Evolutionary conservation across 129 eudicot species (phyloP), one percentile per base, ranked within the genome.

Genomic region (Flaveria trinervia): DNA sequence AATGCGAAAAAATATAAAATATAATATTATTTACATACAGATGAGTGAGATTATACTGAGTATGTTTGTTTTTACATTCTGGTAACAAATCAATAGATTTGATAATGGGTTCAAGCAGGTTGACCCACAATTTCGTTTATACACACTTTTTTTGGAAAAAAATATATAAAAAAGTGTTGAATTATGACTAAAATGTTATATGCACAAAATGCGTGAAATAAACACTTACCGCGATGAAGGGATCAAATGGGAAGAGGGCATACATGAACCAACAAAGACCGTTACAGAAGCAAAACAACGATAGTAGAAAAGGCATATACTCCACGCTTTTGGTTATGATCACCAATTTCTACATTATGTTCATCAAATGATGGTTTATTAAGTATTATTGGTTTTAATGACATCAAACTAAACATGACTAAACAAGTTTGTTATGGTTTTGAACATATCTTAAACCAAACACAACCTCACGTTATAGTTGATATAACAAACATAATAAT

Each of bases 241-340:
- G 89, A 70, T 93, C 97, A 18, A 93, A 84, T 0, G 83, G 84
- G 5, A 85, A 83, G 49, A 90, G 72, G 20, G 96, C 97, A 48
- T 93, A 93, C 26, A 74, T 14, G 12, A 84, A 85, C 98, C 98
- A 93, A 9, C 87, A 74, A 23, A 90, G 41, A 6, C 92, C 97
- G 16, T 90, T 93, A 3, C 64, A 77, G 62, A 93, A 90, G 52
- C 87, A 82, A 83, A 84, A 85, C 10, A 93, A 22, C 0, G 97
- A 90, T n/a, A 90, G 84, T 20, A 84, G 88, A 79, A 93, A 86
- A 9, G 98, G 97, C 98, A 93, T 93, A 71, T 77, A 93, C 84
- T 90, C 92, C 22, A 93, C 96, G 36, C 97, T 93, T 80, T 84
- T 93, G 30, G 97, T 93, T 9, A 74, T 77, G 46, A 93, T 93